Percentiles rank a stretch among this genome's conserved stretches.
These are phyloP conservation scores for Schwanniomyces occidentalis DNA, from an alignment of 805 yeast genomes.

Conservation along the genomic window DNA sequence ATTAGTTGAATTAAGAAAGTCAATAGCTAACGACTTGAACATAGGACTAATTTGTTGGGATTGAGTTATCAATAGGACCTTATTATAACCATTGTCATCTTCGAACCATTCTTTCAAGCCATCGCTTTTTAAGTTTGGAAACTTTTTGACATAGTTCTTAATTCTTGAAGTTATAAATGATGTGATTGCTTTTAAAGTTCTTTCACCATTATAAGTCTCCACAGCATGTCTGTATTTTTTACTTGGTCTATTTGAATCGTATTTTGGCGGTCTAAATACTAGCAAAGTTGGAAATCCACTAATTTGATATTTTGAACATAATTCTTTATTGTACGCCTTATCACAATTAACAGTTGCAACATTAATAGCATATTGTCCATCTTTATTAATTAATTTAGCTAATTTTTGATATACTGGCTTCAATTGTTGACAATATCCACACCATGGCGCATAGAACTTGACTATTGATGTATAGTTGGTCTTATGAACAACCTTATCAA, in stretches of 20 bases:
- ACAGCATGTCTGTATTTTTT: conserved; percentile 41
- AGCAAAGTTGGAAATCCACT: conserved; percentile 83
- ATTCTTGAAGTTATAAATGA: conserved; percentile 57
- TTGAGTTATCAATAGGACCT: conserved; percentile 55
- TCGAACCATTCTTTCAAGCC: conserved; percentile 26
- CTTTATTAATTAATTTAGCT: conserved; percentile 57
- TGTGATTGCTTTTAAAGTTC: conserved; percentile 55
- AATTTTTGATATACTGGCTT: conserved; percentile 64
- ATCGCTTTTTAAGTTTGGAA: conserved; percentile 31
- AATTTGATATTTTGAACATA: conserved; percentile 67
- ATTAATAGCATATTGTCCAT: conserved; percentile 47
- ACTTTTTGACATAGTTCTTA: conserved; percentile 63
- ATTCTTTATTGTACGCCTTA: conserved; percentile 56
- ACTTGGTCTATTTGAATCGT: conserved; percentile 16
- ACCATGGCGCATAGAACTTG: conserved; percentile 97
- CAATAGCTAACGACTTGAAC: conserved; percentile 68
- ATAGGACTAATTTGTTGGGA: conserved; percentile 52
- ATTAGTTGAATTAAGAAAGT: conserved; percentile 53
- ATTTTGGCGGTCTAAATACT: conserved; percentile 82
- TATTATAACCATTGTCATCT: conserved; percentile 29
- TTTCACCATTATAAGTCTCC: conserved; percentile 62
- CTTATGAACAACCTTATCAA: conserved; percentile 62
- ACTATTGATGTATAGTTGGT: conserved; percentile 81
- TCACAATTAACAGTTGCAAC: conserved; percentile 91
- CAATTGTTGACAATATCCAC: conserved; percentile 85